Base-by-base conservation (phyloP, 805 yeast genomes). In the Ogataea zsoltii region DNA sequence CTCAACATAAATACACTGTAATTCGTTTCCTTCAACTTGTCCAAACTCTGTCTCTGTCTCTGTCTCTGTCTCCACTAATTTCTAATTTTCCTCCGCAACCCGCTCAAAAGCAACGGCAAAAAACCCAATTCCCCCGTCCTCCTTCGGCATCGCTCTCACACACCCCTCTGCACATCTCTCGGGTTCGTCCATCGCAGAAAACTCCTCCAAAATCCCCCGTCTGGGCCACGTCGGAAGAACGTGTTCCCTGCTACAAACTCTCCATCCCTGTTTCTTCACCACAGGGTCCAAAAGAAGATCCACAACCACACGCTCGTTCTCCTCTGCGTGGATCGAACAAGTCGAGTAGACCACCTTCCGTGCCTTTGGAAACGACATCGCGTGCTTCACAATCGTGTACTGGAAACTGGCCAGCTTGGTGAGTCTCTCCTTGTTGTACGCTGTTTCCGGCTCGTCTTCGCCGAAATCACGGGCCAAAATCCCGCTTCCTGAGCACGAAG, bases 81-180 rank as follows among this genome's bases (percentile, higher is more conserved):
- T n/a, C n/a, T n/a, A n/a, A n/a, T n/a, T n/a, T n/a, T n/a, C 19
- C 16, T 18, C 17, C 23, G 45, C n/a, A 21, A 48, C 46, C 51
- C 85, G 75, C 51, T 87, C 86, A 62, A 94, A 92, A 45, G 94
- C 83, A 1, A 91, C 98, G 0, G 97, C 98, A 67, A 94, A 94
- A 62, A 94, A 94, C 0, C 99, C 99, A 57, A 94, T 94, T n/a
- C 99, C 99, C 25, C 98, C 99, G 63, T 94, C 99, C 35, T 77
- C 85, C 50, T 80, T 83, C 0, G 97, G 96, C 34, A 82, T 67
- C 0, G 91, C 85, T 54, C 99, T 74, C 0, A 94, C 82, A 67
- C 97, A 91, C 0, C 94, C 92, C 1, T 83, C 89, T 1, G 97
- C 96, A 39, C 88, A 60, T 31, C 67, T 71, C 30, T 73, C 72